Evolutionary conservation across 1,139 yeast species (phyloP), one percentile per base, ranked within the genome.

Genomic region (Yamadazyma conglobata): DNA sequence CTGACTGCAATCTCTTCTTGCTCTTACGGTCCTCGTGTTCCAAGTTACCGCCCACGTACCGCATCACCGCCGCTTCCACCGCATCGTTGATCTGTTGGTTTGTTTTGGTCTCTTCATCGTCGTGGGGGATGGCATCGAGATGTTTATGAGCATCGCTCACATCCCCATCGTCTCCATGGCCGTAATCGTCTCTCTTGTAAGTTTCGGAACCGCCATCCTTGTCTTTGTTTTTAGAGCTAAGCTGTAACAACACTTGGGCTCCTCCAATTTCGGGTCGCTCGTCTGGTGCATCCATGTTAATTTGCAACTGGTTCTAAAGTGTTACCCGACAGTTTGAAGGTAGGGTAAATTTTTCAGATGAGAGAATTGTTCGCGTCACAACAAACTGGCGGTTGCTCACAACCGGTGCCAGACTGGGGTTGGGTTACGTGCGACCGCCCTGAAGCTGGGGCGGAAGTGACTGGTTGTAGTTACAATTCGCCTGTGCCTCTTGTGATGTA

Each of bases 31-130:
- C 29, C 6, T 39, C 42, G 16, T 31, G 50, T 19, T 68, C 73
- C 28, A 77, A 55, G 2, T 77, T 70, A 5, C 78, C 79, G 10
- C 83, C 84, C 7, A 81, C 89, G 43, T 74, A 73, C 35, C 75
- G 70, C 76, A 81, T 67, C 20, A 81, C 86, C 0, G 87, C 89
- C n/a, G 83, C 88, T 44, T 76, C 83, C 5, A 77, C 83, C 4
- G 78, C 76, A 43, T 70, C 76, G 34, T 64, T 66, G 18, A 66
- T 51, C 44, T 64, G 71, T 32, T 65, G 70, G 39, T 60, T 59
- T 5, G 58, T 60, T 14, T 52, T 51, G 33, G 56, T 58, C 19
- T 48, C 42, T 12, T 56, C 54, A 32, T 32, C 40, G 20, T 46
- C 50, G n/a, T 5, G 46, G 58, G n/a, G n/a, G n/a, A n/a, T n/a